These are phyloP conservation scores for Pseudogymnoascus sp. DNA, from an alignment of 2,329 filamentous ascomycete species.

Conservation along the genomic window DNA sequence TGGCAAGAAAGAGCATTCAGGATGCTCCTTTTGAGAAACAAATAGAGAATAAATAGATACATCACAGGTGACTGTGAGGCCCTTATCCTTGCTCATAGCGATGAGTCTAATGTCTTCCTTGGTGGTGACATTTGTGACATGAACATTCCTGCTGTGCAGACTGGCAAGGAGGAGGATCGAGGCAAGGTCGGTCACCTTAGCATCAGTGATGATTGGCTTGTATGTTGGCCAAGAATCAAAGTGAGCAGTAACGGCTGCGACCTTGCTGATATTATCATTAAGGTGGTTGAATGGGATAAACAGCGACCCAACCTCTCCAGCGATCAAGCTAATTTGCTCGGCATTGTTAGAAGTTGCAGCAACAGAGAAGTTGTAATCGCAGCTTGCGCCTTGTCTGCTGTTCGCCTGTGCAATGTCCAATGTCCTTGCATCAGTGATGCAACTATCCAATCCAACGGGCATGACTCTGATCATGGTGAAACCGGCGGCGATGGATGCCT, in stretches of 20 bases:
- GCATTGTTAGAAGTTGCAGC: slow-evolving; percentile 66
- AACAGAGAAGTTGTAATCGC: slow-evolving; percentile 76
- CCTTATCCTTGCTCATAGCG: slow-evolving; percentile 70
- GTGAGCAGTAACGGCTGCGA: slow-evolving; percentile 70
- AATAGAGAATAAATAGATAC: slow-evolving; percentile 75
- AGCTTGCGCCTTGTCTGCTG: slow-evolving; percentile 58
- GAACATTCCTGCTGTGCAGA: slow-evolving; percentile 69
- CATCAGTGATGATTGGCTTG: slow-evolving; percentile 77
- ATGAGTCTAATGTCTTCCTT: slow-evolving; percentile 74
- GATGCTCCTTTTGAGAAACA: slow-evolving; percentile 63
- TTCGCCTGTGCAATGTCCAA: slow-evolving; percentile 66
- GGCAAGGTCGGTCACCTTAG: slow-evolving; percentile 72
- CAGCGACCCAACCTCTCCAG: slow-evolving; percentile 67
- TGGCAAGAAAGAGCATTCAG: slow-evolving; percentile 59
- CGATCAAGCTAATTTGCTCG: slow-evolving; percentile 65
- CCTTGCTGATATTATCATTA: slow-evolving; percentile 77
- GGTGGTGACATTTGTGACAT: slow-evolving; percentile 73
- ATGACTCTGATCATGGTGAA: slow-evolving; percentile 78
- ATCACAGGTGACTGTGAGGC: slow-evolving; percentile 75
- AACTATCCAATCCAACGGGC: slow-evolving; percentile 65
- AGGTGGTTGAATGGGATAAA: slow-evolving; percentile 77
- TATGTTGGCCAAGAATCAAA: slow-evolving; percentile 70
- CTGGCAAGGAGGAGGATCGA: slow-evolving; percentile 72
- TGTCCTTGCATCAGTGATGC: slow-evolving; percentile 65
- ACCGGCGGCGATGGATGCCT: slow-evolving; percentile 65